Percentiles rank a stretch among this genome's conserved stretches.
Conservation (phyloP, 257 asterid genomes). For the Osmanthus fragrans region DNA sequence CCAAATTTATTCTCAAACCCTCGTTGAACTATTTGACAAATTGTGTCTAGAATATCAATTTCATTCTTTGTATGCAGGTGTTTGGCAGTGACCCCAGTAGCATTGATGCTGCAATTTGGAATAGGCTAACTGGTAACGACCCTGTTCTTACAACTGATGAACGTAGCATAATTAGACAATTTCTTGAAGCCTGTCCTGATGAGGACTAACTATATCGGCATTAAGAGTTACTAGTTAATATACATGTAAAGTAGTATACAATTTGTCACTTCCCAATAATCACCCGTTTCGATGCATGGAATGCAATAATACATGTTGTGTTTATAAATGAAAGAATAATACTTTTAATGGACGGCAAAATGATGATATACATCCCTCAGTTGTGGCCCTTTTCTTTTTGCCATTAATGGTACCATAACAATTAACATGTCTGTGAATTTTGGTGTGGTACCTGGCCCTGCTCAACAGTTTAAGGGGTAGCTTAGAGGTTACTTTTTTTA, state of each 20-base stretch:
- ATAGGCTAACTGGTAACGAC: slow-evolving; percentile 60
- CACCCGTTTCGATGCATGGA: neutral
- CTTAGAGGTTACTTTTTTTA: neutral
- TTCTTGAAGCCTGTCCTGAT: slow-evolving; percentile 60
- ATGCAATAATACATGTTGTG: neutral
- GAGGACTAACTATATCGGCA: slow-evolving; percentile 35
- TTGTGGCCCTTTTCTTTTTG: neutral
- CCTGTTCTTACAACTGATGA: slow-evolving; percentile 65
- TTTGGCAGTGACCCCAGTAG: slow-evolving; percentile 43
- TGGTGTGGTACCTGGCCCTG: neutral
- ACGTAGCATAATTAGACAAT: slow-evolving; percentile 52
- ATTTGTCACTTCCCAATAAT: slow-evolving; percentile 11
- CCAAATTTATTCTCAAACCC: too few species aligned
- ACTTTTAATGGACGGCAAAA: neutral
- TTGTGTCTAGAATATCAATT: neutral
- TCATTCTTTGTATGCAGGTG: slow-evolving; percentile 52
- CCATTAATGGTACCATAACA: neutral
- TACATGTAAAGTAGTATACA: slow-evolving; percentile 38
- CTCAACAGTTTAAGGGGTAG: neutral
- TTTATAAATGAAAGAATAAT: slow-evolving; percentile 14
- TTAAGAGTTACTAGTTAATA: neutral
- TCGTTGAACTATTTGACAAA: neutral
- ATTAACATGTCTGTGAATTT: neutral
- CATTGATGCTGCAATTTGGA: slow-evolving; percentile 48
- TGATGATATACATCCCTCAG: neutral